Base-by-base conservation (phyloP, 73 alveolate species). In the Halteria grandinella region DNA sequence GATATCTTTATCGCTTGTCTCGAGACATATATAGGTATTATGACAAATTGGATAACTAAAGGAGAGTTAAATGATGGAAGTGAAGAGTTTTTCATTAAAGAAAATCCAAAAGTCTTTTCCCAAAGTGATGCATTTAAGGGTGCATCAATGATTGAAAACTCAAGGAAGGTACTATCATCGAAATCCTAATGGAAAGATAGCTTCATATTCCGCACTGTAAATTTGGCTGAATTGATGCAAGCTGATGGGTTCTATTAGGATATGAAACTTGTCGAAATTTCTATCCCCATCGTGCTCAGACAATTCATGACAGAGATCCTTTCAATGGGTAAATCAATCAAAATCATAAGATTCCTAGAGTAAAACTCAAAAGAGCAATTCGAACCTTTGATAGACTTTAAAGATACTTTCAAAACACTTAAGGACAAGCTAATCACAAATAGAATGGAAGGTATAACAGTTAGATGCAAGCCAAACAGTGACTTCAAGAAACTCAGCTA, bases 41-140 rank as follows among this genome's bases (percentile, higher is more conserved):
- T 80, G 62, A 74, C 63, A 20, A 49, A 49, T 15, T 80, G 90
- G 90, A 36, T 73, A 6, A 43, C 36, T 48, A 31, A 47, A n/a
- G 85, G 85, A 21, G 85, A 73, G 18, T 40, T 73, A 24, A 55
- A 37, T 8, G 85, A 73, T 25, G 57, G 57, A 3, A 27, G 55
- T 10, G 39, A 73, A 33, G 85, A 73, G 28, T 53, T 73, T 43
- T 34, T 54, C 32, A 53, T 73, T 1, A 52, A 73, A 33, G 85
- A 64, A 14, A 73, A 73, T 24, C 57, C 85, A 1, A 73, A 47
- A 18, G 27, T 47, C 20, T 48, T 36, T 27, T 20, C 44, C 1
- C 70, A 29, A 2, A 29, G 34, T 3, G 18, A 73, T n/a, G 33
- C n/a, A n/a, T n/a, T n/a, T n/a, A n/a, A n/a, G n/a, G n/a, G n/a